These are phyloP conservation scores for Saccharomyces uvarum DNA, from an alignment of 1,139 yeast genomes.

Conservation along the genomic window DNA sequence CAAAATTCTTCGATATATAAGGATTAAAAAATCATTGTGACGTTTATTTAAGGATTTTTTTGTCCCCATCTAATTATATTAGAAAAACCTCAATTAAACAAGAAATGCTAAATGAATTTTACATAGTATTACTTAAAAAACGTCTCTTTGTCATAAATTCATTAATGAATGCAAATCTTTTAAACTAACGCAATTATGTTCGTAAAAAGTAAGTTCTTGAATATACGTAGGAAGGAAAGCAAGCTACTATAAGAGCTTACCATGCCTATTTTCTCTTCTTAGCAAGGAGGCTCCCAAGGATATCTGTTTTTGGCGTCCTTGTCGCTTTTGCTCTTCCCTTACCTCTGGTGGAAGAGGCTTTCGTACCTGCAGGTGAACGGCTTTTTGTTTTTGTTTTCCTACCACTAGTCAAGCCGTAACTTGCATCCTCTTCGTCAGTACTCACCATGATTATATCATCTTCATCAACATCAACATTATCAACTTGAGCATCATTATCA, in stretches of 20 bases:
- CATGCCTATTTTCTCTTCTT: slow-evolving; percentile 14
- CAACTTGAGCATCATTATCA: background rate
- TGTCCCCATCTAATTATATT: background rate
- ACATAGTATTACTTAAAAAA: background rate
- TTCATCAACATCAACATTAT: slow-evolving; percentile 5
- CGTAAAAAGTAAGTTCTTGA: background rate
- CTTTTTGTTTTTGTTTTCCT: background rate
- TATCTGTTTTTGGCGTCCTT: slow-evolving; percentile 25
- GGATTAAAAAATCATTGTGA: background rate
- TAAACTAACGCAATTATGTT: background rate
- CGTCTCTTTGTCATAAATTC: background rate
- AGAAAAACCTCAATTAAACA: background rate
- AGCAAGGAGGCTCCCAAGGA: slow-evolving; percentile 22
- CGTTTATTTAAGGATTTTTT: background rate
- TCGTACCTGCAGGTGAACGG: background rate
- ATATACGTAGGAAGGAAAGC: background rate
- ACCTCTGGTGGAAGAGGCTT: background rate
- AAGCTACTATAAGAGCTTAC: background rate
- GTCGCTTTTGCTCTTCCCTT: slow-evolving; percentile 2
- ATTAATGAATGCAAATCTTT: background rate
- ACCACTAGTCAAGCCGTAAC: background rate
- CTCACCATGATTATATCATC: slow-evolving; percentile 8
- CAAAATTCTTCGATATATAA: background rate
- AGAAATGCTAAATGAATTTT: background rate
- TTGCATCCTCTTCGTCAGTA: slow-evolving; percentile 7